Base-by-base conservation (phyloP, 1,284 basidiomycete species). In the Heterobasidion occidentale region DNA sequence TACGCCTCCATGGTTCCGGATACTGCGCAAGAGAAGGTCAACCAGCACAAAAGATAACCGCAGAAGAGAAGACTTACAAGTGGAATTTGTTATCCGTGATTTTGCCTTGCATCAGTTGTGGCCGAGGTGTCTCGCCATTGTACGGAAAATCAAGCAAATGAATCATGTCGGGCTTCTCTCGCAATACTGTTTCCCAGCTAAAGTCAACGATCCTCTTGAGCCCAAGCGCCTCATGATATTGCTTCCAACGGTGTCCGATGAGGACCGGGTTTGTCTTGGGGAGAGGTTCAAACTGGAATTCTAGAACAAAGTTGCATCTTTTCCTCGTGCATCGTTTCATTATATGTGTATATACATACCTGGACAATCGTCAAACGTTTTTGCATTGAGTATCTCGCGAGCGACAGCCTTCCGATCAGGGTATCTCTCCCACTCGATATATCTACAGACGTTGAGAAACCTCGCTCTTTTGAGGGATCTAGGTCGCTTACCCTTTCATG, bases 61-160 rank as follows among this genome's bases (percentile, higher is more conserved):
- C 12, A 51, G 12, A 20, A 17, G 15, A 44, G n/a, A 36, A 8
- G 65, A 19, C 75, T 51, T 55, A 77, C 76, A 78, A 79, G 61
- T 78, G 78, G 61, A 74, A 72, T 59, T 70, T 70, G 63, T 78
- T 79, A 36, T 74, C 71, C 3, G 77, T 78, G 49, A 79, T 57
- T 63, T 76, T 78, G 11, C 69, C 71, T 46, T 67, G 64, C 56
- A 79, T 63, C 14, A 80, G 70, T 58, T 77, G 71, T 15, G 72
- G 64, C 20, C 73, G 67, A 15, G 64, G 68, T 17, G 77, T 78
- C 65, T 79, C 77, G 45, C 78, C 78, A 60, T 81, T 80, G 62
- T 79, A 78, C 7, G 78, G 75, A 58, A 78, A 81, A 60, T 80
- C 77, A 35, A 81, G 69, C 14, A 82, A 64, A 60, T 81, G 78